phyloP scores from a whole-genome alignment of 495 filamentous ascomycete species.

The Tuber brumale region DNA sequence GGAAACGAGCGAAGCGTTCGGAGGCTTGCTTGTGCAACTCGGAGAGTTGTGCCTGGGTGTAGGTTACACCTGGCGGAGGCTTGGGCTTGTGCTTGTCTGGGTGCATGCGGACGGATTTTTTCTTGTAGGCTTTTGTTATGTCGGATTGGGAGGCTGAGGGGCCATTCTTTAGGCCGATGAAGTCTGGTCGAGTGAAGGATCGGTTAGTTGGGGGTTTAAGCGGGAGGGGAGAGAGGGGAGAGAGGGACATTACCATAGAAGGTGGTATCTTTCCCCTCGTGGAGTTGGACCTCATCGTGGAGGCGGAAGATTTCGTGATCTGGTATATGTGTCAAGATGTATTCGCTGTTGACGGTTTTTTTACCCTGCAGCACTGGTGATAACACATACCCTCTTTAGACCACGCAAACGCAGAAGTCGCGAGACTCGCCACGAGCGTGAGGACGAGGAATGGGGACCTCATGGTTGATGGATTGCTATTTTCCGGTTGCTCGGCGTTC shows the following conservation, averaged over 20 bases:
- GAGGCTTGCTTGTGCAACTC: slow-evolving; percentile 67
- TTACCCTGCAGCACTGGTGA: slow-evolving; percentile 17
- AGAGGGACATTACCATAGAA: slow-evolving; percentile 63
- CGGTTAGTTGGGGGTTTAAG: slow-evolving; percentile 1
- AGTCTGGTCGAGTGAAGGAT: slow-evolving; percentile 49
- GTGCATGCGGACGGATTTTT: slow-evolving; percentile 72
- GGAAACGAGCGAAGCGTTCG: slow-evolving; percentile 73
- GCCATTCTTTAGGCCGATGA: slow-evolving; percentile 60
- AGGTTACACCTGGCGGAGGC: slow-evolving; percentile 52
- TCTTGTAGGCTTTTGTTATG: slow-evolving; percentile 87
- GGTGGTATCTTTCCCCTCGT: slow-evolving; percentile 72
- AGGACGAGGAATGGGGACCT: slow-evolving; percentile 50
- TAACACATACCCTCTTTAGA: slow-evolving; percentile 63
- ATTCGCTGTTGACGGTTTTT: background rate
- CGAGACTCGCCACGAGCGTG: slow-evolving; percentile 54
- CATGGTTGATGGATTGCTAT: slow-evolving; percentile 43
- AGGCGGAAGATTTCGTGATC: slow-evolving; percentile 97
- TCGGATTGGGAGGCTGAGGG: slow-evolving; percentile 73
- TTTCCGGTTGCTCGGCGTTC: background rate
- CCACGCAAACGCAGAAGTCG: slow-evolving; percentile 65
- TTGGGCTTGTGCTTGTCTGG: slow-evolving; percentile 85
- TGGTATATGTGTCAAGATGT: slow-evolving; percentile 42
- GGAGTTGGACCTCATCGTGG: slow-evolving; percentile 68
- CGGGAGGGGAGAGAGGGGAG: background rate
- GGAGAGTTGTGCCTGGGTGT: slow-evolving; percentile 60